Percentiles rank a stretch among this genome's conserved stretches.
These are phyloP conservation scores for Xylaria sp. DNA, from an alignment of 2,329 filamentous ascomycete genomes.

Conservation along the genomic window DNA sequence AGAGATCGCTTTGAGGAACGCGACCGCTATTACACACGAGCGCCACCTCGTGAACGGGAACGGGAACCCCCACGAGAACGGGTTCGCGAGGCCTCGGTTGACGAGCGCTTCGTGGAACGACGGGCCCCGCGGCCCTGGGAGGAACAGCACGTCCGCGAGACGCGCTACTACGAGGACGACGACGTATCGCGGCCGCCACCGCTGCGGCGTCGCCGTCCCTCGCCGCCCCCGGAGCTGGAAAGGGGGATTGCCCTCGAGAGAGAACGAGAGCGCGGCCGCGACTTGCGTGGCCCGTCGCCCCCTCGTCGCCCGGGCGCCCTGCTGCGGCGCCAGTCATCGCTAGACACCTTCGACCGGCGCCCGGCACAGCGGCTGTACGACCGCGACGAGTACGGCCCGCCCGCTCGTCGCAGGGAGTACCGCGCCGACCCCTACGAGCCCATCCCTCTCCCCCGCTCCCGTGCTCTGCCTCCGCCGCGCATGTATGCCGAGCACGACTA, in stretches of 20 bases:
- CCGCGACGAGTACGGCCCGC: slow-evolving; percentile 64
- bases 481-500: slow-evolving; percentile 67
- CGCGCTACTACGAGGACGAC: slow-evolving; percentile 65
- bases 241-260: slow-evolving; percentile 66
- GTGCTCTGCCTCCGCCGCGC: slow-evolving; percentile 69
- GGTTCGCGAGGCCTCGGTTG: slow-evolving; percentile 51
- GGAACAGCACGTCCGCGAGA: slow-evolving; percentile 60
- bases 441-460: slow-evolving; percentile 75
- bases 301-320: slow-evolving; percentile 71
- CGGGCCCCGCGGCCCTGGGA: slow-evolving; percentile 58
- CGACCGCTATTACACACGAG: slow-evolving; percentile 60
- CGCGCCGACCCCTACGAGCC: slow-evolving; percentile 64
- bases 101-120: slow-evolving; percentile 60
- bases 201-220: slow-evolving; percentile 46
- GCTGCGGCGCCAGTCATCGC: slow-evolving; percentile 83
- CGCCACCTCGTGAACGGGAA: slow-evolving; percentile 44
- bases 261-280: slow-evolving; percentile 66
- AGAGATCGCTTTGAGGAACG: slow-evolving; percentile 65
- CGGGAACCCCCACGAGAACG: no score
- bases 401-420: slow-evolving; percentile 67
- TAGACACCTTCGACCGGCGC: slow-evolving; percentile 89
- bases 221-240: slow-evolving; percentile 61
- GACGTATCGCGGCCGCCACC: slow-evolving; percentile 43
- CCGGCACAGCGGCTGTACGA: slow-evolving; percentile 65
- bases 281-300: slow-evolving; percentile 61